Conservation (phyloP, 345 rosid genomes). For the Raphanus sativus region DNA sequence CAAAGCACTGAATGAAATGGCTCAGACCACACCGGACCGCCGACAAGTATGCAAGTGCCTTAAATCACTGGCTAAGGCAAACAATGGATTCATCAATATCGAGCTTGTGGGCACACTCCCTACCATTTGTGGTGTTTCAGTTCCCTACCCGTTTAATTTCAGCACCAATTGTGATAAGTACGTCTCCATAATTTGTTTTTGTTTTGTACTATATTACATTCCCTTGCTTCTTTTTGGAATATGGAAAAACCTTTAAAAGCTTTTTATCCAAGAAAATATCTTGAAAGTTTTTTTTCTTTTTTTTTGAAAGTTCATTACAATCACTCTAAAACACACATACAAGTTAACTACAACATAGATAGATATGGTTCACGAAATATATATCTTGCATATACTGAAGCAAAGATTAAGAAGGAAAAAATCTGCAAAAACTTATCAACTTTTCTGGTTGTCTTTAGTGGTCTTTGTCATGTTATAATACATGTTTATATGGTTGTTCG, state of each 20-base stretch:
- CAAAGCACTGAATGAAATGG: conserved; percentile 31
- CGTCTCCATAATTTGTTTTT: not conserved
- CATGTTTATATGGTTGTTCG: conserved; percentile 6
- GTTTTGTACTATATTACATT: not conserved
- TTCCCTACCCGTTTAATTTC: conserved; percentile 63
- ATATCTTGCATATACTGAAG: too few species aligned
- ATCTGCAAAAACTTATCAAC: not conserved
- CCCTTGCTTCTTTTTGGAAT: not conserved
- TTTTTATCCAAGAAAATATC: not conserved
- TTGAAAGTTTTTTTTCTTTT: too few species aligned
- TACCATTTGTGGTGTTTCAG: conserved; percentile 42
- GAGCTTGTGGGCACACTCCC: conserved; percentile 45
- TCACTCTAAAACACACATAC: not conserved
- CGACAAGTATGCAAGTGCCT: conserved; percentile 50
- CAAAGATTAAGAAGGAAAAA: too few species aligned
- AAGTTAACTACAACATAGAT: too few species aligned
- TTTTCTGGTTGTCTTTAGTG: not conserved
- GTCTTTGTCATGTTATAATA: not conserved
- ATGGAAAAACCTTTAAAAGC: not conserved
- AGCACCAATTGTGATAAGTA: conserved; percentile 52
- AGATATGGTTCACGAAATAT: too few species aligned
- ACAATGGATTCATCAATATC: conserved; percentile 17
- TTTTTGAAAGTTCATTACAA: not conserved
- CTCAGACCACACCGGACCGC: conserved; percentile 54
- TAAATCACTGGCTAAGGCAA: conserved; percentile 17